Evolutionary conservation across 805 yeast genomes (phyloP).

Genomic region (Candida dendrica): DNA sequence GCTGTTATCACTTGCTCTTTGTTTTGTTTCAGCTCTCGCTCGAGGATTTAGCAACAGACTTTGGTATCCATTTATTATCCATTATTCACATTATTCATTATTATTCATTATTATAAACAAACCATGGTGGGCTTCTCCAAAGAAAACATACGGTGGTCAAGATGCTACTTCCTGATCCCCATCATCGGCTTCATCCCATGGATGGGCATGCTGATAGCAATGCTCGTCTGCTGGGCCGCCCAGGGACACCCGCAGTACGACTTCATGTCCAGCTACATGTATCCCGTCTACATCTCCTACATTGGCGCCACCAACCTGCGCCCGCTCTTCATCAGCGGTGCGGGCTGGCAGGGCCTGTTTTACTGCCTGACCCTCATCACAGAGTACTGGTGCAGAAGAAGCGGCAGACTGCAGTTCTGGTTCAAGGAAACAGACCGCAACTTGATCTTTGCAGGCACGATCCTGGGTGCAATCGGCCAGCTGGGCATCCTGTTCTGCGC

Average conservation of each 20-base stretch:
- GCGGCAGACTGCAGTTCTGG: constrained; percentile 41
- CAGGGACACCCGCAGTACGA: constrained; percentile 72
- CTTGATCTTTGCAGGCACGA: constrained; percentile 32
- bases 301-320: constrained; percentile 83
- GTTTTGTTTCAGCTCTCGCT: too few species aligned
- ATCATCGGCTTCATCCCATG: constrained; percentile 60
- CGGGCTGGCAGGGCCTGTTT: constrained; percentile 71
- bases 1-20: too few species aligned
- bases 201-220: constrained; percentile 88
- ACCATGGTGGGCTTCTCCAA: neutral
- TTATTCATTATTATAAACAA: too few species aligned
- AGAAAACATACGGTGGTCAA: neutral
- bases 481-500: constrained; percentile 69
- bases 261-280: constrained; percentile 39
- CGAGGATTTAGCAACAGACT: too few species aligned
- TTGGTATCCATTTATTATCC: too few species aligned
- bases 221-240: constrained; percentile 69
- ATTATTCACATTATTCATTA: too few species aligned
- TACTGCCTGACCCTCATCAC: constrained; percentile 55
- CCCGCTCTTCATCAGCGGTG: constrained; percentile 75
- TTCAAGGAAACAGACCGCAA: constrained; percentile 30
- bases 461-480: constrained; percentile 51
- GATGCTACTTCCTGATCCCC: constrained; percentile 47
- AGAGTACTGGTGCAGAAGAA: constrained; percentile 56
- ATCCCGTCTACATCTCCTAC: constrained; percentile 71